phyloP scores from a whole-genome alignment of 2,329 filamentous ascomycete species.

The Aspergillus chevalieri region DNA sequence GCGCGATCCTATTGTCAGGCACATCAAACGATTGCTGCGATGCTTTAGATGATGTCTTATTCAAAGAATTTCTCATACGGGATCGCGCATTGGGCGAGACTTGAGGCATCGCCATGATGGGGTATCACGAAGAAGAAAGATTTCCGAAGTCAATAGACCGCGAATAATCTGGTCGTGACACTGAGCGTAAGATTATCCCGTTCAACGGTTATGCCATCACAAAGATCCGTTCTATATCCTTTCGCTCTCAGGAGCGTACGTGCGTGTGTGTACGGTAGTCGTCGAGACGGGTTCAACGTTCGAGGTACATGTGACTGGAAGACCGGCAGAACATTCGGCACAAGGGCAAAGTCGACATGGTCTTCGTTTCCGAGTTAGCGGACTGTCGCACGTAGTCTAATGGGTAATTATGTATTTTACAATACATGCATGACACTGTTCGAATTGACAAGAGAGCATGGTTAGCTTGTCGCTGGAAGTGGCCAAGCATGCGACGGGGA shows the following conservation, averaged over 20 bases:
- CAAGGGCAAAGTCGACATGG: constrained; percentile 17
- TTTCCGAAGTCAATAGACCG: neutral
- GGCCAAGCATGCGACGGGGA: too few species aligned
- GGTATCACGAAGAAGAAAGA: too few species aligned
- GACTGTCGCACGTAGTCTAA: neutral
- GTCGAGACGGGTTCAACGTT: constrained; percentile 1
- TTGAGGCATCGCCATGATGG: constrained; percentile 17
- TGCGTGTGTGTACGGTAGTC: neutral
- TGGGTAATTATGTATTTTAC: neutral
- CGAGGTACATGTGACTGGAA: constrained; percentile 8
- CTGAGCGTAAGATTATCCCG: too few species aligned
- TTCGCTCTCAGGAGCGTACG: neutral
- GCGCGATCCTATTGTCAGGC: constrained; percentile 37
- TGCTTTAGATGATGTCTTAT: constrained; percentile 19
- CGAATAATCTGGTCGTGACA: neutral
- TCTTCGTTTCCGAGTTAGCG: neutral
- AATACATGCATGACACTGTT: too few species aligned
- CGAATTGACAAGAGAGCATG: too few species aligned
- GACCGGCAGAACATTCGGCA: constrained; percentile 8
- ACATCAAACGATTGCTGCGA: constrained; percentile 23
- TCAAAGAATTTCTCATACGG: constrained; percentile 22
- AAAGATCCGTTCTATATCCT: neutral
- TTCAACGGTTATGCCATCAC: too few species aligned
- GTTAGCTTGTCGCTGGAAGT: too few species aligned
- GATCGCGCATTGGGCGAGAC: constrained; percentile 11